Base-by-base conservation (phyloP, 768 basidiomycete species). In the Pisolithus marmoratus region DNA sequence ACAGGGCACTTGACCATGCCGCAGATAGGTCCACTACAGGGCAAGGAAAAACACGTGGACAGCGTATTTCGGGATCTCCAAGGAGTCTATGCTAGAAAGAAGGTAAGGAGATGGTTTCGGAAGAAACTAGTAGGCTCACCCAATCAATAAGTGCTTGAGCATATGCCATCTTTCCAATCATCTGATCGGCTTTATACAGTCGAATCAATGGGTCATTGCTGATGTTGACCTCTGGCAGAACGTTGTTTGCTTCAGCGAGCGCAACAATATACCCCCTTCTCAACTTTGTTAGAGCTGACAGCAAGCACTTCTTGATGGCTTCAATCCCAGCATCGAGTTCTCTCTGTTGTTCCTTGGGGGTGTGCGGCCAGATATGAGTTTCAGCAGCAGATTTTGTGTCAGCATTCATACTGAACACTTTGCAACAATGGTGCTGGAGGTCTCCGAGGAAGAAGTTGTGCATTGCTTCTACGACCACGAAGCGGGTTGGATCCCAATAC, bases 381-480 rank as follows among this genome's bases (percentile, higher is more conserved):
- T 42, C 29, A 1, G 29, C 29, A 29, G 29, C 3, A 11, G 46
- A 8, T 9, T 53, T 53, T 34, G 5, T 23, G 14, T 15, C 23
- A 6, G 27, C 36, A 48, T 58, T 43, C 31, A 64, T 57, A 15
- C 51, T 50, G 47, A 42, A 63, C 12, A 70, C 47, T 3, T 58
- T 53, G 58, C 45, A 1, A 57, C 59, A 42, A 12, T 42, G 41
- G 22, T 42, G 41, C 11, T 42, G 19, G 12, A 42, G 22, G 22
- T 42, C 22, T 12, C 54, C 22, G 17, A 74, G 59, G 48, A 66
- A 63, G 3, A 74, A 53, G 19, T 64, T 62, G 37, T 75, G 73
- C 72, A 75, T 75, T 2, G 63, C 50, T 41, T 76, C 71, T 17
- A 72, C 58, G 0, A 69, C 60, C 1, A 62, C 41, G 37, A 61